These are phyloP conservation scores for Casaregolazyma lundiana DNA, from an alignment of 1,139 yeast species.

Conservation along the genomic window DNA sequence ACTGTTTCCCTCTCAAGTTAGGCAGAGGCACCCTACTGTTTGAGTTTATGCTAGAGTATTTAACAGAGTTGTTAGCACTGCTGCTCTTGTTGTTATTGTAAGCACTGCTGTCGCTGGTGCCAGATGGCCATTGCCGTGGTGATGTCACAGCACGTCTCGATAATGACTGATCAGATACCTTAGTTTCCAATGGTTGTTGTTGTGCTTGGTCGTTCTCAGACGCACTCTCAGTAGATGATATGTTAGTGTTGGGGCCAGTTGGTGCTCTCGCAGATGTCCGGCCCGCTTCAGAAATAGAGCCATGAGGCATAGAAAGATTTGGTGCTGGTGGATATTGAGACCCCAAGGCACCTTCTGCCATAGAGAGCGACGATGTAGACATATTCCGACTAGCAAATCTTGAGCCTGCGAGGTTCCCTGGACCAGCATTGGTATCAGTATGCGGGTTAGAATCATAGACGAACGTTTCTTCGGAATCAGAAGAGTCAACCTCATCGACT, in stretches of 20 bases:
- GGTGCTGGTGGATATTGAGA: constrained; percentile 9
- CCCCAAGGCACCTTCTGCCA: constrained; percentile 5
- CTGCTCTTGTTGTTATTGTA: constrained; percentile 17
- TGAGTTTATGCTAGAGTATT: constrained; percentile 8
- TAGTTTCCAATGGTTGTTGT: constrained; percentile 1
- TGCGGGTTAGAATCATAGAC: constrained; percentile 65
- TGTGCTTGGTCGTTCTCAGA: background rate
- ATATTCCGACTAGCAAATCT: constrained; percentile 25
- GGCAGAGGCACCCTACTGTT: constrained; percentile 10
- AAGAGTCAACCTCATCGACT: constrained; percentile 80
- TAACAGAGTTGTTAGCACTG: constrained; percentile 8
- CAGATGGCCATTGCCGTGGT: background rate
- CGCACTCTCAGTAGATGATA: constrained; percentile 6
- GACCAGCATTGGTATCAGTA: constrained; percentile 19
- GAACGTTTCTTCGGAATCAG: constrained; percentile 90
- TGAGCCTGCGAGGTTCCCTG: background rate
- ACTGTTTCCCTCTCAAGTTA: constrained; percentile 9
- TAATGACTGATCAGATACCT: background rate
- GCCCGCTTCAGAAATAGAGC: constrained; percentile 1
- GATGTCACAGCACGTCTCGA: constrained; percentile 1
- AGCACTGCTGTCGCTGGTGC: constrained; percentile 4
- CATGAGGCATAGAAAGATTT: background rate
- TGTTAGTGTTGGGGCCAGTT: background rate
- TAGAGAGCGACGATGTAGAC: constrained; percentile 24
- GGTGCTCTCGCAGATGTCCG: too few relatives aligned